phyloP scores from a whole-genome alignment of 2,329 filamentous ascomycete genomes.

The Pestalotiopsis sp. region DNA sequence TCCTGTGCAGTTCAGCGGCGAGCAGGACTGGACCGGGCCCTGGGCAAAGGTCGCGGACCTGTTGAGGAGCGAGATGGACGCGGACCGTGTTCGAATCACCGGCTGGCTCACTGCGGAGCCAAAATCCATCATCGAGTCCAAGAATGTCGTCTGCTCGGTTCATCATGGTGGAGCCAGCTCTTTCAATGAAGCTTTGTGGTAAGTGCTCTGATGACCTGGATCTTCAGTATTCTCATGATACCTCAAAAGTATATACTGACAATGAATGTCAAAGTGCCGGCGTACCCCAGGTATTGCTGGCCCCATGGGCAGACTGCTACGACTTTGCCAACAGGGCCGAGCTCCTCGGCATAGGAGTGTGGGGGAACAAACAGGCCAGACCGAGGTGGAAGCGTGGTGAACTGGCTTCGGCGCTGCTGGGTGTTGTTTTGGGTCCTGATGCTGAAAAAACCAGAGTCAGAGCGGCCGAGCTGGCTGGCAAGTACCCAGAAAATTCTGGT shows the following conservation, averaged over 20 bases:
- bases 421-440: background rate
- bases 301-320: slow-evolving; percentile 22
- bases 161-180: slow-evolving; percentile 39
- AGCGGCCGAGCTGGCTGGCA: background rate
- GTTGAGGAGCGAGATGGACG: slow-evolving; percentile 15
- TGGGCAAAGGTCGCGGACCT: slow-evolving; percentile 17
- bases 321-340: slow-evolving; percentile 21
- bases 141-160: slow-evolving; percentile 30
- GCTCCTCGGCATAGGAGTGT: slow-evolving; percentile 19
- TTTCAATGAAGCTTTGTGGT: slow-evolving; percentile 17
- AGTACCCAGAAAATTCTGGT: background rate
- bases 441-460: background rate
- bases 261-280: slow-evolving; percentile 13
- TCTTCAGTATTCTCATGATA: too few species aligned
- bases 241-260: too few species aligned
- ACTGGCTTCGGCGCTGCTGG: background rate
- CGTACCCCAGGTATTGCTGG: slow-evolving; percentile 19
- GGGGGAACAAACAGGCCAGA: slow-evolving; percentile 13
- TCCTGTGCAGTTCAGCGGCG: slow-evolving; percentile 7
- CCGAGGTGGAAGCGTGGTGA: background rate
- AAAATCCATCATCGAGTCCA: slow-evolving; percentile 16
- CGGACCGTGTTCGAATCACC: background rate
- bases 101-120: slow-evolving; percentile 1
- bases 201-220: too few species aligned
- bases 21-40: background rate